Percentiles rank a stretch among this genome's conserved stretches.
Conservation (phyloP, 2,329 filamentous ascomycete species). For the Aspergillus hiratsukae region DNA sequence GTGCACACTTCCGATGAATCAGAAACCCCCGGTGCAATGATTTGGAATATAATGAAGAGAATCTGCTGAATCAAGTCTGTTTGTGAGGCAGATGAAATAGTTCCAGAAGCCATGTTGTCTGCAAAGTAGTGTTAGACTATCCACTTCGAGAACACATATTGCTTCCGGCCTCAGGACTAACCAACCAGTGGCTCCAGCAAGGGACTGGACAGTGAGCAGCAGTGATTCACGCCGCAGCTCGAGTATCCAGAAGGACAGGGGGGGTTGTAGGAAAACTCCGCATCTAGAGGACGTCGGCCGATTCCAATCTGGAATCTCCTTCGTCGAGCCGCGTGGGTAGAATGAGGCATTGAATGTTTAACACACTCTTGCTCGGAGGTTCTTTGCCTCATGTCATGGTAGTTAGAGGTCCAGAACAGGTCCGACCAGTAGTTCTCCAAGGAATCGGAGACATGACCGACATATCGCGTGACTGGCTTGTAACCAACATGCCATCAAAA, state of each 20-base stretch:
- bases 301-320: background rate
- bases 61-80: background rate
- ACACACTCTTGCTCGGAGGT: too few relatives aligned
- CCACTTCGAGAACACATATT: too few relatives aligned
- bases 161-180: background rate
- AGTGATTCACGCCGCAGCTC: background rate
- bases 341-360: background rate
- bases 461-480: background rate
- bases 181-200: background rate
- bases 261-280: too few relatives aligned
- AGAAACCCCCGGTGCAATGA: background rate
- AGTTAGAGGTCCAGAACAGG: background rate
- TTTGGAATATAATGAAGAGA: background rate
- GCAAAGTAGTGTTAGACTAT: too few relatives aligned
- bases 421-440: background rate
- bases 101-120: background rate
- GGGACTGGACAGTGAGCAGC: too few relatives aligned
- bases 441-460: background rate
- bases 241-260: too few relatives aligned
- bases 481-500: background rate
- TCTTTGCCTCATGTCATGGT: background rate
- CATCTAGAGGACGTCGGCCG: background rate
- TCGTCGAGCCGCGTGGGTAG: background rate
- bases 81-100: background rate
- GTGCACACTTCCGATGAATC: background rate